Percentiles rank a stretch among this genome's conserved stretches.
phyloP scores from a whole-genome alignment of 306 rosid genomes.

The Begonia loranthoides region DNA sequence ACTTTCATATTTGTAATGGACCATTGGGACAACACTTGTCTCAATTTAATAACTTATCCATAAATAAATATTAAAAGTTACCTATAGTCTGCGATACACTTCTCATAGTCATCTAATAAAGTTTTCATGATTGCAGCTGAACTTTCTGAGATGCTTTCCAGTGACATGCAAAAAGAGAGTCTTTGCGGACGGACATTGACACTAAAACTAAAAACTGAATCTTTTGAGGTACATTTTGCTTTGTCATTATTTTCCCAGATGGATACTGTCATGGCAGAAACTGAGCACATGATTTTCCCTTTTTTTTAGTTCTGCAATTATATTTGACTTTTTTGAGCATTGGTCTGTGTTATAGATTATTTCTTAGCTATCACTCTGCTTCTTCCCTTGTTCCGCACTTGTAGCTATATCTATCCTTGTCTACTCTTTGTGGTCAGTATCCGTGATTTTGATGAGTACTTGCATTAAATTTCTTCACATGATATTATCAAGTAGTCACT shows the following conservation, averaged over 20 bases:
- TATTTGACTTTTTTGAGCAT: constrained; percentile 2
- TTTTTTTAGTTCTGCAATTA: background rate
- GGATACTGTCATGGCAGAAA: background rate
- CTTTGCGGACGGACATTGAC: constrained; percentile 76
- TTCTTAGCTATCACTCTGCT: background rate
- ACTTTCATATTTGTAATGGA: too few species aligned
- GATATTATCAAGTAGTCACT: background rate
- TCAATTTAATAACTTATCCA: too few species aligned
- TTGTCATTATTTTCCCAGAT: constrained; percentile 3
- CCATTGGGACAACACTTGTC: too few species aligned
- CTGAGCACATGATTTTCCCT: too few species aligned
- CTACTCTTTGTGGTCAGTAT: too few species aligned
- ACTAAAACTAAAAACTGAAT: constrained; percentile 76
- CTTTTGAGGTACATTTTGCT: constrained; percentile 62
- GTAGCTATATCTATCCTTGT: background rate
- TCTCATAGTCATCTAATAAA: constrained; percentile 1
- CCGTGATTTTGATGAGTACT: too few species aligned
- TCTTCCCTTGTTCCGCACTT: background rate
- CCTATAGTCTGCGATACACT: too few species aligned
- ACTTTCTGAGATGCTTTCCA: constrained; percentile 70
- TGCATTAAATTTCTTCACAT: too few species aligned
- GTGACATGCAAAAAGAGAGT: constrained; percentile 84
- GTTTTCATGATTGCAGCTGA: constrained; percentile 49
- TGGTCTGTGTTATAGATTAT: background rate
- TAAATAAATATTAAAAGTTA: too few species aligned